A percentile compares a stretch with the other conserved stretches of the same genome.
These are phyloP conservation scores for Luzula sylvatica DNA, from an alignment of 176 grass and related monocot species.

Conservation along the genomic window DNA sequence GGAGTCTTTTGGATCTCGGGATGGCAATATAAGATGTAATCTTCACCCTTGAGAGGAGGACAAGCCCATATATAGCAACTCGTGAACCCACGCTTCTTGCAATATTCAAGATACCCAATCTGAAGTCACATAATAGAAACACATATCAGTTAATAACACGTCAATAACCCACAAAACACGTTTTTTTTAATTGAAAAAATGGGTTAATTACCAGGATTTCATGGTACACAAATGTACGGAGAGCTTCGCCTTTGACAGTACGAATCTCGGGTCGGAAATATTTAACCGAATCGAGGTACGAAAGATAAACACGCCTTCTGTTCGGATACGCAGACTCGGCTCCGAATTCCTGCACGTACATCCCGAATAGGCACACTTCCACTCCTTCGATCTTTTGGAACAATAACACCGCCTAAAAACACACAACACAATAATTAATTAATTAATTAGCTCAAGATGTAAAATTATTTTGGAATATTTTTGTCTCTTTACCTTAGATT, in stretches of 20 bases:
- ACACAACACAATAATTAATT: not conserved
- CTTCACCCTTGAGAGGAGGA: conserved; percentile 97
- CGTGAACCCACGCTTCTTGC: conserved; percentile 95
- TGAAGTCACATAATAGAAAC: conserved; percentile 18
- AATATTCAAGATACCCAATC: conserved; percentile 99
- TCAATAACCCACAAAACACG: too few species aligned
- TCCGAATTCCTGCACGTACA: conserved; percentile 99
- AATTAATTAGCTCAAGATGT: too few species aligned
- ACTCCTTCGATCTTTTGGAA: conserved; percentile 99
- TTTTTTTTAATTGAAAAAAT: conserved; percentile 12
- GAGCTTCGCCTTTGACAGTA: conserved; percentile 66
- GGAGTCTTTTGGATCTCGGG: conserved; percentile 99
- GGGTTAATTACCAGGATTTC: conserved; percentile 83
- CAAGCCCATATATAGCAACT: conserved; percentile 99
- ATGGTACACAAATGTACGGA: conserved; percentile 92
- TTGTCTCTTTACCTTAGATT: conserved; percentile 69
- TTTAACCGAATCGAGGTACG: conserved; percentile 98
- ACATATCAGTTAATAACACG: too few species aligned
- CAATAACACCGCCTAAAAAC: conserved; percentile 83
- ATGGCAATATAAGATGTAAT: conserved; percentile 99
- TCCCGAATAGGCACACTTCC: conserved; percentile 98
- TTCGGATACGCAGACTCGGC: conserved; percentile 76
- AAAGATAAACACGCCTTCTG: conserved; percentile 92
- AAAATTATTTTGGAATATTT: too few species aligned
- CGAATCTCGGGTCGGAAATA: conserved; percentile 95